phyloP scores from a whole-genome alignment of 768 basidiomycete species.

The Leccinellum luteum region DNA sequence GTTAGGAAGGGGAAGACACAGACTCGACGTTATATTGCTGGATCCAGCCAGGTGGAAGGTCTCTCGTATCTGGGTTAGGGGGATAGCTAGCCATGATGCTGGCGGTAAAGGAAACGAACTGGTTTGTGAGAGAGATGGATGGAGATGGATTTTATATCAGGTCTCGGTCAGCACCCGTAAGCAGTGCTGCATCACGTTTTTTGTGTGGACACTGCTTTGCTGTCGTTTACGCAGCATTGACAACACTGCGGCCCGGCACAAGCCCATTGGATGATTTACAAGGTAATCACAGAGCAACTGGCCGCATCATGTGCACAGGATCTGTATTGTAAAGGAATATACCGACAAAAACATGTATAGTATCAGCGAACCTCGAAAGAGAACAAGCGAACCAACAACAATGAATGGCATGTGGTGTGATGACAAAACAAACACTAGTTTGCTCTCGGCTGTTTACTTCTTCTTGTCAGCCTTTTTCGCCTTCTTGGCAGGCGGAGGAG shows the following conservation, averaged over 20 bases:
- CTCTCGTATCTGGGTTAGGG: slow-evolving; percentile 53
- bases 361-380: slow-evolving; percentile 17
- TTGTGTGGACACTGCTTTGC: slow-evolving; percentile 34
- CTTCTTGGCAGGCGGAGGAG: slow-evolving; percentile 31
- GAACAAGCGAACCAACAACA: slow-evolving; percentile 3
- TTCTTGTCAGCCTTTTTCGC: slow-evolving; percentile 27
- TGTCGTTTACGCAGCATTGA: slow-evolving; percentile 19
- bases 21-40: slow-evolving; percentile 67
- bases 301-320: neutral
- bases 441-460: slow-evolving; percentile 16
- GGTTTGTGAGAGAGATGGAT: slow-evolving; percentile 23
- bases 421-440: slow-evolving; percentile 8
- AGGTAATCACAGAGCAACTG: neutral
- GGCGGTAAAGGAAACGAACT: slow-evolving; percentile 7
- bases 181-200: slow-evolving; percentile 16
- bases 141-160: slow-evolving; percentile 24
- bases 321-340: slow-evolving; percentile 27
- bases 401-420: neutral
- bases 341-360: slow-evolving; percentile 24
- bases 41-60: slow-evolving; percentile 67
- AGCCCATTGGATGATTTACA: slow-evolving; percentile 1
- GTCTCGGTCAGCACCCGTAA: slow-evolving; percentile 1
- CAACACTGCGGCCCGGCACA: slow-evolving; percentile 15
- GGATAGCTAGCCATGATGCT: slow-evolving; percentile 44
- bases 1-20: slow-evolving; percentile 26